Conservation (phyloP, 768 basidiomycete genomes). For the Collybia sp. region DNA sequence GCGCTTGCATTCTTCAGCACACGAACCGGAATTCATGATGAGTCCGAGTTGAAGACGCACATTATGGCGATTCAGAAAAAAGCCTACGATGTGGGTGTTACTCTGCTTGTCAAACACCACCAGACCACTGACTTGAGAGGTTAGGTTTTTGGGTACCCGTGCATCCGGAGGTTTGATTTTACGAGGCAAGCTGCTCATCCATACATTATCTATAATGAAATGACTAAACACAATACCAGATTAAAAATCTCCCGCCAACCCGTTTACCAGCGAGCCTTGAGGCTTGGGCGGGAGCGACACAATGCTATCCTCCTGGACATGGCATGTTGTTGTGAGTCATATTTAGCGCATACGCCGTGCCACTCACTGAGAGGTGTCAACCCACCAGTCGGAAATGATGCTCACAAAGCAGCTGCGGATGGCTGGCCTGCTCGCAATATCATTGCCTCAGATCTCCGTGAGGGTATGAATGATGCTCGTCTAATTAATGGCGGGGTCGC, state of each 20-base stretch:
- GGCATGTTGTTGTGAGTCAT: conserved; percentile 20
- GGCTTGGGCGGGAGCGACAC: conserved; percentile 10
- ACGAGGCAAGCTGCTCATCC: conserved; percentile 16
- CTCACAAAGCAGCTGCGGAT: conserved; percentile 24
- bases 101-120: background rate
- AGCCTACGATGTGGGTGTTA: conserved; percentile 20
- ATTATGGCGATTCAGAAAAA: conserved; percentile 31
- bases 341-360: background rate
- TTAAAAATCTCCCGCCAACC: conserved; percentile 15
- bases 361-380: background rate
- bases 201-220: background rate
- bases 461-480: conserved; percentile 11
- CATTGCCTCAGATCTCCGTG: conserved; percentile 24
- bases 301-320: conserved; percentile 19
- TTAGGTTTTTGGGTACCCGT: conserved; percentile 31
- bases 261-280: conserved; percentile 12
- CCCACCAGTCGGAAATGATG: conserved; percentile 24
- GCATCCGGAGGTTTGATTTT: conserved; percentile 31
- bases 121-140: background rate
- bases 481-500: conserved; percentile 14
- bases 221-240: conserved; percentile 4
- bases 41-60: conserved; percentile 32
- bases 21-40: conserved; percentile 30
- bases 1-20: conserved; percentile 29
- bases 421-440: conserved; percentile 25